Conservation (phyloP, 179 eudicot species). For the Vitellaria paradoxa region DNA sequence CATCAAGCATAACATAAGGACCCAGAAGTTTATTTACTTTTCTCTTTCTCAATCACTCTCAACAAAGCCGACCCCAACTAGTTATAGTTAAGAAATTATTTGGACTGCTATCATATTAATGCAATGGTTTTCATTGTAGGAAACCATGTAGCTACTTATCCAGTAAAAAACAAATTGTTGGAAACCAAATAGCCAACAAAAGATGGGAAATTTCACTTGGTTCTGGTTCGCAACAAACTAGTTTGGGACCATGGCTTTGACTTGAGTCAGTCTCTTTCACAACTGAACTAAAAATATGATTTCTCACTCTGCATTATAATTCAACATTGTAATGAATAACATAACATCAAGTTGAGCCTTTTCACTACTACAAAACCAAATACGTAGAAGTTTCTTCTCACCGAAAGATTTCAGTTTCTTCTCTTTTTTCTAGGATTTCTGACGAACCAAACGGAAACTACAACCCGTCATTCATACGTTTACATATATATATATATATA, state of each 20-base stretch:
- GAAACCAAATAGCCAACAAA: not conserved
- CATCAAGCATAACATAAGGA: not conserved
- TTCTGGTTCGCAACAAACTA: not conserved
- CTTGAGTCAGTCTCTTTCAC: not conserved
- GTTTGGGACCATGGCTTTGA: too few relatives aligned
- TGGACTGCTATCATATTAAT: not conserved
- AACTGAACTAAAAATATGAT: not conserved
- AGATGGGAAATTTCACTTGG: not conserved
- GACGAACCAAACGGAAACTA: constrained; percentile 2
- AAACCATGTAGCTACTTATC: too few relatives aligned
- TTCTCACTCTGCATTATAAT: not conserved
- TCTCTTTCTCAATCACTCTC: not conserved
- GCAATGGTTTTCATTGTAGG: not conserved
- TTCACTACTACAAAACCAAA: not conserved
- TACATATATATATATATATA: not conserved
- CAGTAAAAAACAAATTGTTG: too few relatives aligned
- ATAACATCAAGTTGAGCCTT: not conserved
- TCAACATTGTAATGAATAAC: not conserved
- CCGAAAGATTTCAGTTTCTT: not conserved
- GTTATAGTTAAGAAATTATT: not conserved
- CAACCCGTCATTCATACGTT: not conserved
- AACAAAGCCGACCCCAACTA: not conserved
- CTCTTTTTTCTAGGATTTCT: not conserved
- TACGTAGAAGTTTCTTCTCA: not conserved
- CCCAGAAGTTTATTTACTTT: not conserved